Base-by-base conservation (phyloP, 2,329 filamentous ascomycete species). In the Alternaria atra region DNA sequence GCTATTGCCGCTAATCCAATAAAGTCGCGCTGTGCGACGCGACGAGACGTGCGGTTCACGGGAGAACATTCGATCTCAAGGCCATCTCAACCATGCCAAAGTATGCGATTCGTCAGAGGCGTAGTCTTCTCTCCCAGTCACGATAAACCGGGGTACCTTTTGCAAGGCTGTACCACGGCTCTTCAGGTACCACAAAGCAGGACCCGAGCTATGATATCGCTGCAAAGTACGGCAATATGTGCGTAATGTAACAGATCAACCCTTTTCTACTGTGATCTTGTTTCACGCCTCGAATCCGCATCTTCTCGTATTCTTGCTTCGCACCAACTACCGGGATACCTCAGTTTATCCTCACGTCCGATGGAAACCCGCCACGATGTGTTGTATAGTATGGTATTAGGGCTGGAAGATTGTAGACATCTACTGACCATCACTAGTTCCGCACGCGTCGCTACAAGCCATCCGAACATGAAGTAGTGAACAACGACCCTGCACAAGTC, bases 321-420 rank as follows among this genome's bases (percentile, higher is more conserved):
- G 30, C 13, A 9, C n/a, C 17, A 35, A 25, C 20, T 17, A 25
- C 30, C 8, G 20, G 4, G 9, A 23, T 35, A 10, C 13, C n/a
- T 50, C 20, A 37, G 46, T 13, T 37, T 8, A 50, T 25, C 15
- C 46, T n/a, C 20, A 37, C 30, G 20, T 13, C 13, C 20, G 8
- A 25, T n/a, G 13, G 13, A n/a, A 32, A 35, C 12, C 34, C 6
- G 46, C 15, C 20, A 50, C 32, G 6, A 50, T 50, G 46, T 37
- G 32, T 50, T 50, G 32, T 23, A 50, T 50, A 37, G 46, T 50
- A 48, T 37, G 34, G 46, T 50, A 25, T 50, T n/a, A 37, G 23
- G 17, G 25, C 20, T 13, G 20, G 9, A 50, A 15, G n/a, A n/a
- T 25, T 25, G 10, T 35, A 35, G 32, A 34, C 23, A n/a, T 37